These are phyloP conservation scores for Xerocomellus intermedius DNA, from an alignment of 768 basidiomycete genomes.

Conservation along the genomic window DNA sequence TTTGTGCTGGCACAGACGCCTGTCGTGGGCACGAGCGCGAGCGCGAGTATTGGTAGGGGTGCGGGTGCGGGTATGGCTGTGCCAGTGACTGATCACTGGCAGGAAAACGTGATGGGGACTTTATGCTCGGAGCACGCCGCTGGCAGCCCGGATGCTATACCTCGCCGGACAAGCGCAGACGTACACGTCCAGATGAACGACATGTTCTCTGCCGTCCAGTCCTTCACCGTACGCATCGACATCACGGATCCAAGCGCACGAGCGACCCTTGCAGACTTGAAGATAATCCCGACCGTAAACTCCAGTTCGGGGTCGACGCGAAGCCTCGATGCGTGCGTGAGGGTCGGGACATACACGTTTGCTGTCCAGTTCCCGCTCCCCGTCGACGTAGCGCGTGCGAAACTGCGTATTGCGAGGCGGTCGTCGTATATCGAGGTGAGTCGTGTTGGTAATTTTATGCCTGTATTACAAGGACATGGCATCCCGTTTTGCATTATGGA, in stretches of 20 bases:
- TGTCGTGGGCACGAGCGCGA: not conserved
- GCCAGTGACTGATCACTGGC: slow-evolving; percentile 3
- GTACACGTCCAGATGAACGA: slow-evolving; percentile 17
- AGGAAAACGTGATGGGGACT: not conserved
- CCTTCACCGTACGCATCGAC: slow-evolving; percentile 18
- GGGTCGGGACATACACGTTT: slow-evolving; percentile 15
- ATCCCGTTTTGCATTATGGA: not conserved
- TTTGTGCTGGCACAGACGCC: slow-evolving; percentile 22
- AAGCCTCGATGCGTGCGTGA: slow-evolving; percentile 4
- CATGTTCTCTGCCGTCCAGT: not conserved
- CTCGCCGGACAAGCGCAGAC: not conserved
- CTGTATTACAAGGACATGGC: not conserved
- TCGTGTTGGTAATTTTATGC: not conserved
- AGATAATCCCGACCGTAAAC: slow-evolving; percentile 7
- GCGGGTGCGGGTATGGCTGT: not conserved
- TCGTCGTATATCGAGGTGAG: slow-evolving; percentile 46
- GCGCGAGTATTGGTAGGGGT: not conserved
- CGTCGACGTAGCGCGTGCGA: slow-evolving; percentile 36
- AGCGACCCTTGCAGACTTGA: slow-evolving; percentile 6
- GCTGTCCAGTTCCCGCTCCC: slow-evolving; percentile 44
- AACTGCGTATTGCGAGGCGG: slow-evolving; percentile 48
- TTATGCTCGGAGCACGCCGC: not conserved
- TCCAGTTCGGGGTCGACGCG: not conserved
- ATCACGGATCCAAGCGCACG: slow-evolving; percentile 20
- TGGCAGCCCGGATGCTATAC: not conserved